These are phyloP conservation scores for Penicillium egyptiacum DNA, from an alignment of 495 filamentous ascomycete genomes.

Conservation along the genomic window DNA sequence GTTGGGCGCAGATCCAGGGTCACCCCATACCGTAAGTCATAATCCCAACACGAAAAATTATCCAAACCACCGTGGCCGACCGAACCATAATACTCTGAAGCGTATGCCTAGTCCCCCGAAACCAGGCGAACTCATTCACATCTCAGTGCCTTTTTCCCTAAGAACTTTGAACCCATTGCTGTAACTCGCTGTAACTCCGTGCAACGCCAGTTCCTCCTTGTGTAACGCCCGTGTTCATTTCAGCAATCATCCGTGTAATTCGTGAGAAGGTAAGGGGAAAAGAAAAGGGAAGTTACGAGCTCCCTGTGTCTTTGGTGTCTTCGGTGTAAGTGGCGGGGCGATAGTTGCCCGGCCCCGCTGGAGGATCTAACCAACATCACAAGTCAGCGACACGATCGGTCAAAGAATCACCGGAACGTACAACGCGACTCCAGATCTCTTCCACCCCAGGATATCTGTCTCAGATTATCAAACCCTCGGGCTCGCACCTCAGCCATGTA, in stretches of 20 bases:
- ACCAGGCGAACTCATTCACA: neutral
- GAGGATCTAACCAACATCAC: slow-evolving; percentile 13
- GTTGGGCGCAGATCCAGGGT: neutral
- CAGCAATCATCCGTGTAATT: slow-evolving; percentile 9
- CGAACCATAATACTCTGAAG: neutral
- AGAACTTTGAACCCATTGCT: neutral
- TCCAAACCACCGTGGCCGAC: neutral
- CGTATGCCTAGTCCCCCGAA: neutral
- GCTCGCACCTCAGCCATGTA: slow-evolving; percentile 45
- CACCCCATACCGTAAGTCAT: slow-evolving; percentile 1
- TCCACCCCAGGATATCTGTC: slow-evolving; percentile 23
- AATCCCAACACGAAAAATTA: neutral
- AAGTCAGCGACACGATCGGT: slow-evolving; percentile 6
- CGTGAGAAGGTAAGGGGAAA: neutral
- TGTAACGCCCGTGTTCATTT: neutral
- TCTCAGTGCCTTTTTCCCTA: neutral
- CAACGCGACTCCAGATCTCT: slow-evolving; percentile 36
- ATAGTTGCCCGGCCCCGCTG: slow-evolving; percentile 19
- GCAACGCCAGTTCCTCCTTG: slow-evolving; percentile 1
- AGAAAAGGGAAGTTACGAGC: slow-evolving; percentile 1
- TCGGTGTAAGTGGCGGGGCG: slow-evolving; percentile 13
- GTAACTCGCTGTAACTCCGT: neutral
- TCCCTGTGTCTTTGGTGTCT: slow-evolving; percentile 6
- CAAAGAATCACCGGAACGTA: slow-evolving; percentile 20
- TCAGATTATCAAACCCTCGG: slow-evolving; percentile 32